Conservation (phyloP, 2,329 filamentous ascomycete species). For the Orbilia ellipsospora region DNA sequence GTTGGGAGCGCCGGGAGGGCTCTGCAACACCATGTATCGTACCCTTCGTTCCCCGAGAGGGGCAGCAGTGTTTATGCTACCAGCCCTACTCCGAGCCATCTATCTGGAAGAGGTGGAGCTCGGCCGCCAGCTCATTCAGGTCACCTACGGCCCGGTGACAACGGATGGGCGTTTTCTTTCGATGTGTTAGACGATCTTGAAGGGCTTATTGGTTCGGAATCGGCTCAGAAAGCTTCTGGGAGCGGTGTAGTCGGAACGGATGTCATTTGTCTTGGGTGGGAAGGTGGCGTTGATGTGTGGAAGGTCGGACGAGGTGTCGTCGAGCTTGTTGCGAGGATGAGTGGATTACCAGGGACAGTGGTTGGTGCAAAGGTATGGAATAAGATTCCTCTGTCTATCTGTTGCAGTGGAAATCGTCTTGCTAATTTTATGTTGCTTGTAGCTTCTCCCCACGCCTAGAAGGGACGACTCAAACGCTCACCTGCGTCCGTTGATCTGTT, state of each 20-base stretch:
- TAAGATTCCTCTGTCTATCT: neutral
- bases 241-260: constrained; percentile 53
- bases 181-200: constrained; percentile 54
- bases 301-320: constrained; percentile 59
- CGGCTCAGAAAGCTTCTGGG: constrained; percentile 52
- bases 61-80: constrained; percentile 52
- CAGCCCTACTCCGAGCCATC: constrained; percentile 52
- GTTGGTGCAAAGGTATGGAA: constrained; percentile 59
- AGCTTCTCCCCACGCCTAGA: constrained; percentile 59
- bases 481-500: constrained; percentile 58
- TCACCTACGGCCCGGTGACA: constrained; percentile 45
- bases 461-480: constrained; percentile 58
- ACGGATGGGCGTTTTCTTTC: constrained; percentile 53
- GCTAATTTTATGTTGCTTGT: constrained; percentile 25
- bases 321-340: constrained; percentile 63
- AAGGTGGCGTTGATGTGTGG: constrained; percentile 60
- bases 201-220: constrained; percentile 50
- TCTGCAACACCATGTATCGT: constrained; percentile 49
- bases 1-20: constrained; percentile 32
- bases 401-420: constrained; percentile 1
- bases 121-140: constrained; percentile 49
- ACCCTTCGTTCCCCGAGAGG: constrained; percentile 48
- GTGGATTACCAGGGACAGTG: constrained; percentile 61
- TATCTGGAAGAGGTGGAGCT: constrained; percentile 49
- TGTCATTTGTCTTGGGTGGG: constrained; percentile 59